phyloP scores from a whole-genome alignment of 108 stramenopile species.

The Fistulifera pelliculosa region DNA sequence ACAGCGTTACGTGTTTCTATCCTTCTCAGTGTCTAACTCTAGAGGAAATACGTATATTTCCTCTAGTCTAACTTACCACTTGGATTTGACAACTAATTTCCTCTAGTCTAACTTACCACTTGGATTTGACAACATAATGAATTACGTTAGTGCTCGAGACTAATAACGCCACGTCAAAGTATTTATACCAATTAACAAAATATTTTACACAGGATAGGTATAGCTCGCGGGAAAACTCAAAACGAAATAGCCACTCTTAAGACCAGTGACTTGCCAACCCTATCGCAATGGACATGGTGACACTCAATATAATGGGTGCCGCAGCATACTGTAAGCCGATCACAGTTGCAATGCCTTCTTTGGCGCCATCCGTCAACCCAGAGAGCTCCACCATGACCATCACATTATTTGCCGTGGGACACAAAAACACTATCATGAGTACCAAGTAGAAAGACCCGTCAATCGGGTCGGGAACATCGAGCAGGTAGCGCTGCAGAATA shows the following conservation, averaged over 20 bases:
- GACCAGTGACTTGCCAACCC: slow-evolving; percentile 20
- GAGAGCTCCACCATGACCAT: slow-evolving; percentile 87
- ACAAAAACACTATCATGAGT: slow-evolving; percentile 76
- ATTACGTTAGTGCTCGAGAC: too few relatives aligned
- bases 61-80: too few relatives aligned
- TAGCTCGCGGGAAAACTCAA: too few relatives aligned
- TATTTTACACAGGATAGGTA: too few relatives aligned
- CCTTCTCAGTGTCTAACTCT: too few relatives aligned
- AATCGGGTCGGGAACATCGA: slow-evolving; percentile 57
- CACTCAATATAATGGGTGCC: slow-evolving; percentile 62
- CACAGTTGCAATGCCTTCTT: slow-evolving; percentile 68
- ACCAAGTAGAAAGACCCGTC: slow-evolving; percentile 74
- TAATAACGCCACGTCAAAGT: too few relatives aligned
- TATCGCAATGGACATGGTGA: slow-evolving; percentile 37
- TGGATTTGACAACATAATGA: too few relatives aligned
- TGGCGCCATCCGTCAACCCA: slow-evolving; percentile 34
- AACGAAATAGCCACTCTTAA: neutral
- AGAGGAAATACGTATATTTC: too few relatives aligned
- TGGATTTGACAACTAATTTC: too few relatives aligned
- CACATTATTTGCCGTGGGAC: slow-evolving; percentile 87
- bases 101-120: too few relatives aligned
- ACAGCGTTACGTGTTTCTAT: too few relatives aligned
- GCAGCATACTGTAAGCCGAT: slow-evolving; percentile 75
- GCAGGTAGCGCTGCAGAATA: slow-evolving; percentile 37
- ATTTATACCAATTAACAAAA: too few relatives aligned